These are phyloP conservation scores for Heliamphora exappendiculata DNA, from an alignment of 148 eudicot species.

Conservation along the genomic window DNA sequence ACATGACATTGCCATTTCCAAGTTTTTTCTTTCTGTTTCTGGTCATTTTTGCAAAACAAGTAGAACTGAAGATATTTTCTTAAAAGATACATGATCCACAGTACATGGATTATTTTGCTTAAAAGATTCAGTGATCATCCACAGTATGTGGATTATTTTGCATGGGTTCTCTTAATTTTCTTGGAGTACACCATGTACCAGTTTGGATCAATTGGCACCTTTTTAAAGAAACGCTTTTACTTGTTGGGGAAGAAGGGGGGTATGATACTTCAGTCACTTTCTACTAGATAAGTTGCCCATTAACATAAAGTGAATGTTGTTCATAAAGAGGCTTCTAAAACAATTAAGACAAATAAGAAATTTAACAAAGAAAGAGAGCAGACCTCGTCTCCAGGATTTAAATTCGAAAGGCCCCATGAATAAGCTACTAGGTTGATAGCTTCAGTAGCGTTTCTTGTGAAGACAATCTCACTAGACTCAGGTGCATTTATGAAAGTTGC, in stretches of 20 bases:
- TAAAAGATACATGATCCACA: no score
- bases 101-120: no score
- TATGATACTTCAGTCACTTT: no score
- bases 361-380: background rate
- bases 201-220: no score
- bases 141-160: background rate
- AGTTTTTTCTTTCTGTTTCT: no score
- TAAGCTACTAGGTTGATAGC: constrained; percentile 92
- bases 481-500: constrained; percentile 79
- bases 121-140: background rate
- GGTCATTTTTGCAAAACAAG: no score
- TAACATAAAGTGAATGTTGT: background rate
- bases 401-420: constrained; percentile 84
- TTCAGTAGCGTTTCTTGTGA: constrained; percentile 95
- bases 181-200: no score
- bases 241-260: no score
- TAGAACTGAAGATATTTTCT: no score
- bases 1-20: no score
- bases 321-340: background rate
- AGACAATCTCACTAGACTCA: constrained; percentile 67
- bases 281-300: no score
- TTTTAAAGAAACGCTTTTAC: no score
- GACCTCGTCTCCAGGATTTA: constrained; percentile 84
- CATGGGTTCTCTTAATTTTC: background rate
- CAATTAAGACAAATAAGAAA: background rate